phyloP scores from a whole-genome alignment of 2,329 filamentous ascomycete genomes.

The Aspergillus unguis region DNA sequence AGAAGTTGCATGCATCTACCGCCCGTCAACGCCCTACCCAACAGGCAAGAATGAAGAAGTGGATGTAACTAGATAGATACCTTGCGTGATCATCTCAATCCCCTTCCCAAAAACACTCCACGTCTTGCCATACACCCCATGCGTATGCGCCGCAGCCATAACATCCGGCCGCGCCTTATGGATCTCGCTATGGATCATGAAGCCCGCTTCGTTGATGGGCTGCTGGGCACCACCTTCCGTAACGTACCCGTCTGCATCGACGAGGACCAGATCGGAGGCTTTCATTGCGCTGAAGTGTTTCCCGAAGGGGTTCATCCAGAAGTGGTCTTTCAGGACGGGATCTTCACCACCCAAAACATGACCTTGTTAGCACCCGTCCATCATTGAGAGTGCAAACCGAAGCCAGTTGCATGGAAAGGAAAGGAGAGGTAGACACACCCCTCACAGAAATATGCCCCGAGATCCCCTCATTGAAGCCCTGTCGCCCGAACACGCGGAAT shows the following conservation, averaged over 20 bases:
- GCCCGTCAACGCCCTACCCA: too few relatives aligned
- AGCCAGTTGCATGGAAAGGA: background rate
- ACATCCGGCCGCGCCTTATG: constrained; percentile 59
- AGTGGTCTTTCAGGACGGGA: constrained; percentile 37
- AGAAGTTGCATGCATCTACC: constrained; percentile 39
- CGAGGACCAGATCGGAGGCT: constrained; percentile 40
- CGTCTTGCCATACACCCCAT: constrained; percentile 58
- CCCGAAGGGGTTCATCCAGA: constrained; percentile 41
- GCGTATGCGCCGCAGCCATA: constrained; percentile 57
- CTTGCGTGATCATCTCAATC: constrained; percentile 59
- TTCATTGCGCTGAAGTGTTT: constrained; percentile 44
- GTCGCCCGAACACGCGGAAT: constrained; percentile 41
- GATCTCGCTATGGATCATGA: constrained; percentile 60
- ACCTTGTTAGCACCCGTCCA: too few relatives aligned
- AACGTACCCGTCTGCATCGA: constrained; percentile 41
- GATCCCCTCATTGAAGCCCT: constrained; percentile 41
- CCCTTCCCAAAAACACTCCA: constrained; percentile 61
- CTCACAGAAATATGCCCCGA: constrained; percentile 43
- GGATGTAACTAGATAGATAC: constrained; percentile 32
- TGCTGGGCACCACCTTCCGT: constrained; percentile 40
- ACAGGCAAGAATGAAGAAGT: too few relatives aligned
- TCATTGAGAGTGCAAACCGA: background rate
- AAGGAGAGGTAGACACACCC: constrained; percentile 21
- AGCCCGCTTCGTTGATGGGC: constrained; percentile 48
- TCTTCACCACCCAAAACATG: constrained; percentile 19